A percentile compares a stretch with the other conserved stretches of the same genome.
Conservation (phyloP, 139 green algal species). For the Tetradesmus obliquus region DNA sequence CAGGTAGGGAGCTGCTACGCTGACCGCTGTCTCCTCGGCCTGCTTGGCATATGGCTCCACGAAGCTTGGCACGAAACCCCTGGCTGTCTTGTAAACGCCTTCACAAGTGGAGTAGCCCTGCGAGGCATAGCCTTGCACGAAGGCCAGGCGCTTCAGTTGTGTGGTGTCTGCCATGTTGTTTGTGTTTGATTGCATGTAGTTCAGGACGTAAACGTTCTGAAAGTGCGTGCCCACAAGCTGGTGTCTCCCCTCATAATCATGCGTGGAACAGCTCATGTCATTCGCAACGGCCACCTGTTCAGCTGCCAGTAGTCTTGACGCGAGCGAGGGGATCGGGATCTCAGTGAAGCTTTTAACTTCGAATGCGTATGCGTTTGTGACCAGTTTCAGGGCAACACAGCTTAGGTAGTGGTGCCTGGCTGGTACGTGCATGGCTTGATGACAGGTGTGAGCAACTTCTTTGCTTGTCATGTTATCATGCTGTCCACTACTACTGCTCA, state of each 20-base stretch:
- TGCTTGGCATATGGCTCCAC: slow-evolving; percentile 32
- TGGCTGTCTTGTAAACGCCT: slow-evolving; percentile 34
- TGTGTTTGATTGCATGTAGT: neutral
- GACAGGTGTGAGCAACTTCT: too few relatives aligned
- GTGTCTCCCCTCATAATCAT: neutral
- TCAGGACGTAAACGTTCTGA: too few relatives aligned
- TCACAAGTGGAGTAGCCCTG: slow-evolving; percentile 6
- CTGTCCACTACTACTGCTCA: too few relatives aligned
- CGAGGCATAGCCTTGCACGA: slow-evolving; percentile 33
- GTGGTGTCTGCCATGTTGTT: neutral
- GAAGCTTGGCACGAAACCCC: slow-evolving; percentile 36
- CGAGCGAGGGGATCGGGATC: too few relatives aligned
- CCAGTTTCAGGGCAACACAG: too few relatives aligned
- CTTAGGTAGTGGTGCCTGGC: too few relatives aligned
- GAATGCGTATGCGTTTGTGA: too few relatives aligned
- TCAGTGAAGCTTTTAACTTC: too few relatives aligned
- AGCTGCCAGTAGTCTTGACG: neutral
- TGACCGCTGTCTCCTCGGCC: slow-evolving; percentile 25
- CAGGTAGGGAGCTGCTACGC: slow-evolving; percentile 33
- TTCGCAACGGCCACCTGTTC: neutral
- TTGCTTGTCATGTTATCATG: too few relatives aligned
- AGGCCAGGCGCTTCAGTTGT: slow-evolving; percentile 39
- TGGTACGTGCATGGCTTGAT: too few relatives aligned
- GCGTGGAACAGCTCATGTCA: neutral
- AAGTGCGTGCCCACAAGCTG: too few relatives aligned